Evolutionary conservation across 495 filamentous ascomycete species (phyloP).

Genomic region (Penicillium robsamsonii): DNA sequence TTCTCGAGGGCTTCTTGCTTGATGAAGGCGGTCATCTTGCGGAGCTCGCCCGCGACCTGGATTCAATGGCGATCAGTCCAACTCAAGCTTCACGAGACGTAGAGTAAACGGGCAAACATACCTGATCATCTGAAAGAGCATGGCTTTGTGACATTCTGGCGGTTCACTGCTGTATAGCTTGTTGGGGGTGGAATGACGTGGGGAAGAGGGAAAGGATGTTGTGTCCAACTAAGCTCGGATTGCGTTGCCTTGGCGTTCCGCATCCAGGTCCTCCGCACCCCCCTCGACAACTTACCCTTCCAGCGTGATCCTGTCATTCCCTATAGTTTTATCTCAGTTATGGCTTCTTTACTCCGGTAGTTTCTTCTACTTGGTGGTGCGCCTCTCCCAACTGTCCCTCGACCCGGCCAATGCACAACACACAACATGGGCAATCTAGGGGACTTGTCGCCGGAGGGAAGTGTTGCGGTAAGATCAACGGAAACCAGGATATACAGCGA

Average conservation of each 20-base stretch:
- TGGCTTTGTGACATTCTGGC: slow-evolving; percentile 84
- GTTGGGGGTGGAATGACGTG: slow-evolving; percentile 25
- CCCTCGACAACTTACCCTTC: slow-evolving; percentile 10
- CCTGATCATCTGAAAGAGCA: slow-evolving; percentile 97
- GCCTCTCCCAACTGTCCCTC: slow-evolving; percentile 14
- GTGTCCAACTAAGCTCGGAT: slow-evolving; percentile 31
- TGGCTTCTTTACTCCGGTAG: slow-evolving; percentile 27
- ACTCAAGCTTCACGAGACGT: background rate
- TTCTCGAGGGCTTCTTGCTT: slow-evolving; percentile 96
- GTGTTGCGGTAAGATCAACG: slow-evolving; percentile 67
- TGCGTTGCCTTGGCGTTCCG: slow-evolving; percentile 26
- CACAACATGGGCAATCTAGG: slow-evolving; percentile 68
- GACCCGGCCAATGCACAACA: slow-evolving; percentile 35
- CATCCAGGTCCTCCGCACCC: slow-evolving; percentile 23
- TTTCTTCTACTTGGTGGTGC: slow-evolving; percentile 24
- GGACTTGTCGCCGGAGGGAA: slow-evolving; percentile 80
- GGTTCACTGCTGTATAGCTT: slow-evolving; percentile 19
- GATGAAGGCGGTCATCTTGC: slow-evolving; percentile 99
- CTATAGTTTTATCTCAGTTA: slow-evolving; percentile 12
- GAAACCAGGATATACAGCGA: background rate
- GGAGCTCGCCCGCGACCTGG: slow-evolving; percentile 90
- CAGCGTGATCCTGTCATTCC: slow-evolving; percentile 8
- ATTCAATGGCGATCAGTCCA: slow-evolving; percentile 18
- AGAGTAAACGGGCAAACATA: slow-evolving; percentile 32
- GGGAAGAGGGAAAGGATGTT: slow-evolving; percentile 22